phyloP scores from a whole-genome alignment of 305 asterid genomes.

The Fraxinus greggii region DNA sequence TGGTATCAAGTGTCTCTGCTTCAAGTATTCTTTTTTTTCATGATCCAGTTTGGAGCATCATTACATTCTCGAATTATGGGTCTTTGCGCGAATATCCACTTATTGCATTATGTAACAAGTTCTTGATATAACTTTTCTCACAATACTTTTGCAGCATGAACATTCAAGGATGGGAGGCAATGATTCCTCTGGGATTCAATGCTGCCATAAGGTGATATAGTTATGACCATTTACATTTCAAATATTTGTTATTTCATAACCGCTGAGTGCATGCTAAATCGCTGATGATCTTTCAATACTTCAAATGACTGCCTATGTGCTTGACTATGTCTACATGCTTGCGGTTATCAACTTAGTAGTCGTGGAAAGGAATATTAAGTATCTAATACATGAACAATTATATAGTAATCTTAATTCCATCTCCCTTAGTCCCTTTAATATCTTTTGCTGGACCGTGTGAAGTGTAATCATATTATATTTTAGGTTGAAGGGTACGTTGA shows the following conservation, averaged over 20 bases:
- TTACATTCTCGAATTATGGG: neutral
- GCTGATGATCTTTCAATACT: neutral
- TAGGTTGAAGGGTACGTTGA: neutral
- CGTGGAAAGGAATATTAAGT: neutral
- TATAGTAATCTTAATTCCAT: neutral
- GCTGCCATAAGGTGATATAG: conserved; percentile 71
- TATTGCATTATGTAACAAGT: neutral
- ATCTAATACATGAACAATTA: neutral
- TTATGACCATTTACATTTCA: neutral
- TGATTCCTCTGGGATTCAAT: conserved; percentile 74
- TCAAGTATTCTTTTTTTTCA: neutral
- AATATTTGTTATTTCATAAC: neutral
- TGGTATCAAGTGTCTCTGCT: neutral
- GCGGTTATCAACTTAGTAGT: neutral
- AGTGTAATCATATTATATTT: neutral
- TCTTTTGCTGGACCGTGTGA: neutral
- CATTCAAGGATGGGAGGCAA: conserved; percentile 68
- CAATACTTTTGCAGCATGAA: conserved; percentile 57
- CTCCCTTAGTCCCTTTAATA: neutral
- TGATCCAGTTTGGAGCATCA: neutral
- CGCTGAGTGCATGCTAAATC: neutral
- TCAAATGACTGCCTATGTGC: neutral
- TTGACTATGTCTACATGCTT: neutral
- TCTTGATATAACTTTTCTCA: neutral
- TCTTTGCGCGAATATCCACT: neutral